A percentile compares a stretch with the other conserved stretches of the same genome.
These are phyloP conservation scores for Hyaloscypha hepaticicola DNA, from an alignment of 495 filamentous ascomycete species.

Conservation along the genomic window DNA sequence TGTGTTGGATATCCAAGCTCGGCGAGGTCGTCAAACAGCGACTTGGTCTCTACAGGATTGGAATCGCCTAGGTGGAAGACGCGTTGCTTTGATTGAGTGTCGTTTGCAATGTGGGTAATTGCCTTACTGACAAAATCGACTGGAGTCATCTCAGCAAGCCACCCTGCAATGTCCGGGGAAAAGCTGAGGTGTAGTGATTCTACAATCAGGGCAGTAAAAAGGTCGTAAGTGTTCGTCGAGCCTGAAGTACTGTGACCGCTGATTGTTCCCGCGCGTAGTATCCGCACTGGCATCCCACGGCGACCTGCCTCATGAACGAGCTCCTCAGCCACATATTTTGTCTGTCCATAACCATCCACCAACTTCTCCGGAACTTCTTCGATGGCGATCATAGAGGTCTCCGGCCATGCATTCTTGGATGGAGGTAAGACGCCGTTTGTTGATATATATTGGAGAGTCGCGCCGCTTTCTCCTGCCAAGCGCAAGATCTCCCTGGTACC, in stretches of 20 bases:
- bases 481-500: conserved; percentile 65
- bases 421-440: conserved; percentile 67
- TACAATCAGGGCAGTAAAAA: conserved; percentile 63
- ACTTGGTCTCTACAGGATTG: conserved; percentile 53
- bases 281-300: conserved; percentile 58
- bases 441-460: conserved; percentile 68
- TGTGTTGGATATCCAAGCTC: conserved; percentile 63
- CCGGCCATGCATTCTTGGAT: conserved; percentile 57
- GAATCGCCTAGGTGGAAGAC: conserved; percentile 68
- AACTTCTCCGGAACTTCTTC: conserved; percentile 59
- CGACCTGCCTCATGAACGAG: conserved; percentile 61
- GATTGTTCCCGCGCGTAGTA: conserved; percentile 63
- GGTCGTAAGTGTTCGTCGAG: conserved; percentile 66
- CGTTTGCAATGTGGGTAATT: conserved; percentile 58
- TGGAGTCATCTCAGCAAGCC: conserved; percentile 71
- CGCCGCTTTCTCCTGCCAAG: conserved; percentile 56
- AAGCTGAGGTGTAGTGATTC: conserved; percentile 64
- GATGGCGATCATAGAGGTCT: conserved; percentile 55
- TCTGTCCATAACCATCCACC: conserved; percentile 62
- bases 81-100: conserved; percentile 50
- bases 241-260: conserved; percentile 62
- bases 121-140: conserved; percentile 68
- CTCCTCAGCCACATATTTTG: conserved; percentile 68
- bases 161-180: conserved; percentile 61
- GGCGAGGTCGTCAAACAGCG: conserved; percentile 54